A percentile compares a stretch with the other conserved stretches of the same genome.
These are phyloP conservation scores for slime mould (Dictyostelium discoideum) DNA, from an alignment of 78 protist species.

Conservation along the genomic window DNA sequence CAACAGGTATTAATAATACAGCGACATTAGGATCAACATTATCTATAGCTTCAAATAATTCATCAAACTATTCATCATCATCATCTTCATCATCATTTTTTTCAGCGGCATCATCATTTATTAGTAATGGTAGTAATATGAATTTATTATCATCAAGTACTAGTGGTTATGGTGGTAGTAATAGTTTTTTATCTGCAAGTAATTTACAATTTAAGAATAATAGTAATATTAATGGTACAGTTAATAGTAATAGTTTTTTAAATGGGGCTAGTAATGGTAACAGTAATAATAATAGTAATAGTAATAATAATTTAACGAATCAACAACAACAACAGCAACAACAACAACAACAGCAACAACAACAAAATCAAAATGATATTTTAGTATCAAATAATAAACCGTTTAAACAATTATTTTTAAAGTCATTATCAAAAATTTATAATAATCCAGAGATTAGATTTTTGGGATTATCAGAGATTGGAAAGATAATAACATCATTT, in stretches of 20 bases:
- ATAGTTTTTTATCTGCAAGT: neutral
- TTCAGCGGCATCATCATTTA: slow-evolving; percentile 13
- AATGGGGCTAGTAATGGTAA: neutral
- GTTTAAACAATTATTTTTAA: slow-evolving; percentile 28
- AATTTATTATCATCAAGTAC: slow-evolving; percentile 1
- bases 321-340: neutral
- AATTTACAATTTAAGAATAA: slow-evolving; percentile 1
- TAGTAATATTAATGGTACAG: neutral
- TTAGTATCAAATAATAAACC: slow-evolving; percentile 13
- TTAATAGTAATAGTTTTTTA: neutral
- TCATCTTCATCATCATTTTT: neutral
- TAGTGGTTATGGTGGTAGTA: neutral
- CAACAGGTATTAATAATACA: neutral
- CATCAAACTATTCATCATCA: neutral
- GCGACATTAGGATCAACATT: neutral
- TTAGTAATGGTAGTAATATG: slow-evolving; percentile 12
- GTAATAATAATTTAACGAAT: neutral
- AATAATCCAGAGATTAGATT: slow-evolving; percentile 39
- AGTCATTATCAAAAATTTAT: slow-evolving; percentile 42
- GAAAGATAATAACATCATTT: slow-evolving; percentile 16
- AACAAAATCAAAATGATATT: neutral
- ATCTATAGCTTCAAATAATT: neutral
- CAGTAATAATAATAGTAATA: neutral
- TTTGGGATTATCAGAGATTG: slow-evolving; percentile 36
- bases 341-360: neutral